These are phyloP conservation scores for Pyricularia sp. DNA, from an alignment of 2,329 filamentous ascomycete genomes.

Conservation along the genomic window DNA sequence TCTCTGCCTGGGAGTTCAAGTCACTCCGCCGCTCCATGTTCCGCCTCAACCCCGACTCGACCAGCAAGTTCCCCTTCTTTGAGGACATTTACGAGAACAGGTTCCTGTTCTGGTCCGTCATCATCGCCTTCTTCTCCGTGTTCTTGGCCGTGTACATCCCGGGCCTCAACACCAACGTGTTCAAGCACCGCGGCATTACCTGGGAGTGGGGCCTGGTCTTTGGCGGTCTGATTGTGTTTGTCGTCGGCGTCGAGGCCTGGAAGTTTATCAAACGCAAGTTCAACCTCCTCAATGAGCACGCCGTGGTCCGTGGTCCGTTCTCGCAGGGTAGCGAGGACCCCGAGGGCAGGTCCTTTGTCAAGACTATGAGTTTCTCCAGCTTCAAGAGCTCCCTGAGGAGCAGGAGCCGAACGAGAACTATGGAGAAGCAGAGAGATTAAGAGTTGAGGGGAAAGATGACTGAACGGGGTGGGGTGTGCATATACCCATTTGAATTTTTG, in stretches of 20 bases:
- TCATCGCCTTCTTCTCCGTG: slow-evolving; percentile 49
- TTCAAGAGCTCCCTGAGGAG: slow-evolving; percentile 23
- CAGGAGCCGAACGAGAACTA: slow-evolving; percentile 4
- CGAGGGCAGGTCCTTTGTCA: slow-evolving; percentile 30
- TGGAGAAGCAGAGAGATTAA: slow-evolving; percentile 4
- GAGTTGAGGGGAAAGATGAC: background rate
- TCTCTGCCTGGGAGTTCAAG: slow-evolving; percentile 73
- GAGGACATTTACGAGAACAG: slow-evolving; percentile 59
- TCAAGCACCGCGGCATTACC: slow-evolving; percentile 61
- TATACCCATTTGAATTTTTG: background rate
- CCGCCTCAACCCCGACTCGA: slow-evolving; percentile 47
- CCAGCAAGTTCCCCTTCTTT: slow-evolving; percentile 43
- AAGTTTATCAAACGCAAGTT: slow-evolving; percentile 56
- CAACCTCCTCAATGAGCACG: slow-evolving; percentile 40
- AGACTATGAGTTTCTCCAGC: slow-evolving; percentile 42
- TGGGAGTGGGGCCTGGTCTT: slow-evolving; percentile 71
- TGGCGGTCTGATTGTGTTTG: slow-evolving; percentile 53
- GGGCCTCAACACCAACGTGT: slow-evolving; percentile 57
- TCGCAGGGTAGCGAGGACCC: slow-evolving; percentile 42
- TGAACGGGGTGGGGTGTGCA: background rate
- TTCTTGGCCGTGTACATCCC: slow-evolving; percentile 67
- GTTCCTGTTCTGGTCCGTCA: slow-evolving; percentile 61
- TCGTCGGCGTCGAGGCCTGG: slow-evolving; percentile 61
- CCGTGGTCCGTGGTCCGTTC: slow-evolving; percentile 40
- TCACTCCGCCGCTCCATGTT: slow-evolving; percentile 64